These are phyloP conservation scores for Mucor piriformis DNA, from an alignment of 371 early-diverging fungal genomes.

Conservation along the genomic window DNA sequence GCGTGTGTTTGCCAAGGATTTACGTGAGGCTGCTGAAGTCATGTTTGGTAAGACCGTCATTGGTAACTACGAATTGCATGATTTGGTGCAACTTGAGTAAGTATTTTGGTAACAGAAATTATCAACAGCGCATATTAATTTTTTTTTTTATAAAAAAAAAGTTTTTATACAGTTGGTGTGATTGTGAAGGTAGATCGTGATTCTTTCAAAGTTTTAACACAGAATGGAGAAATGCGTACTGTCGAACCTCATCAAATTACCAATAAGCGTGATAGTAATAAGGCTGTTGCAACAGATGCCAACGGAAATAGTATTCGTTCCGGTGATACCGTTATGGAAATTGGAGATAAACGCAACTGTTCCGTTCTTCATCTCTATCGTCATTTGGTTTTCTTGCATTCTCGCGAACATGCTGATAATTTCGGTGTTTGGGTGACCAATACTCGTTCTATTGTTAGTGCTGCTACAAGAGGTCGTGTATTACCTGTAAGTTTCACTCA, in stretches of 20 bases:
- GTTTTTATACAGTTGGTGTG: constrained; percentile 75
- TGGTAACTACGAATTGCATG: constrained; percentile 79
- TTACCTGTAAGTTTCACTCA: neutral
- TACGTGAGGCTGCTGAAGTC: constrained; percentile 72
- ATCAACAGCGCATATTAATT: neutral
- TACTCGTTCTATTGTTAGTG: constrained; percentile 54
- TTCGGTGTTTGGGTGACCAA: constrained; percentile 72
- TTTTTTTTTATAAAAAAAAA: neutral
- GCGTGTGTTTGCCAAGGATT: constrained; percentile 87
- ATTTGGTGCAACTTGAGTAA: constrained; percentile 79
- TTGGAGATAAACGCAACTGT: constrained; percentile 64
- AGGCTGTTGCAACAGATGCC: constrained; percentile 79
- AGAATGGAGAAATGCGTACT: constrained; percentile 72
- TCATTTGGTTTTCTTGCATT: constrained; percentile 65
- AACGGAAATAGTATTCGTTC: constrained; percentile 76
- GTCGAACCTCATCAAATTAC: constrained; percentile 76
- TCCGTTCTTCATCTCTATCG: constrained; percentile 76
- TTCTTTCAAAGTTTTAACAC: constrained; percentile 77
- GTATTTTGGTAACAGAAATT: too few relatives aligned
- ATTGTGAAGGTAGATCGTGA: constrained; percentile 84
- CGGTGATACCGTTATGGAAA: constrained; percentile 82
- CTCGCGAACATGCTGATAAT: constrained; percentile 66
- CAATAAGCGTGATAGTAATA: constrained; percentile 64
- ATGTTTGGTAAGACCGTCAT: constrained; percentile 51
- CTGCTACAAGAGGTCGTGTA: constrained; percentile 31